phyloP scores from a whole-genome alignment of 768 basidiomycete genomes.

The Tephrocybe sp. region DNA sequence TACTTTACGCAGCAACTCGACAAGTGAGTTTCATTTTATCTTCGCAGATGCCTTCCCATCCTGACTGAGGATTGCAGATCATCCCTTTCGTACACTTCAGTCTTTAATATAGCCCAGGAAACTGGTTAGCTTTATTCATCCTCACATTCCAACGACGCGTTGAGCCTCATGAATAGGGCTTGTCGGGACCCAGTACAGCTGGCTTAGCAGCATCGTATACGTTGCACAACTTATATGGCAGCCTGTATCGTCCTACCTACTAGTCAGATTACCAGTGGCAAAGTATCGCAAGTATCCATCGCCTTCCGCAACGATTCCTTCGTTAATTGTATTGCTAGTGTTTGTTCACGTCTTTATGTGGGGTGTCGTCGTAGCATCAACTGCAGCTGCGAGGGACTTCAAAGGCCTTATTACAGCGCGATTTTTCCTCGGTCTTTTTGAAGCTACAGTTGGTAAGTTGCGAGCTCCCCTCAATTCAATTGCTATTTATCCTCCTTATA shows the following conservation, averaged over 20 bases:
- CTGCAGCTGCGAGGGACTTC: conserved; percentile 37
- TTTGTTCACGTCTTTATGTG: conserved; percentile 39
- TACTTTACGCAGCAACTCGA: conserved; percentile 44
- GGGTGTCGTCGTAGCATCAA: conserved; percentile 36
- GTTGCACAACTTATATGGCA: conserved; percentile 43
- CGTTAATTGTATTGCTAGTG: conserved; percentile 15
- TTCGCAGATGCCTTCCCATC: neutral
- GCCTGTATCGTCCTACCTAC: conserved; percentile 37
- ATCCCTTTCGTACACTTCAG: conserved; percentile 45
- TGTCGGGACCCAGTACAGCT: conserved; percentile 41
- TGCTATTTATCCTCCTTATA: conserved; percentile 31
- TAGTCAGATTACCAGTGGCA: conserved; percentile 37
- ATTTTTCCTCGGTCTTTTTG: conserved; percentile 44
- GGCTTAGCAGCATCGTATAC: conserved; percentile 42
- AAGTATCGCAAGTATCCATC: conserved; percentile 29
- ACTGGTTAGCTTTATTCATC: conserved; percentile 23
- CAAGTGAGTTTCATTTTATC: conserved; percentile 28
- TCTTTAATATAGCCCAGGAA: conserved; percentile 37
- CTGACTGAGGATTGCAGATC: conserved; percentile 23
- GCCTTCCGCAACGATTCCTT: neutral
- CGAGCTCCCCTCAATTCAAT: conserved; percentile 10
- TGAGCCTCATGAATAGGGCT: conserved; percentile 20
- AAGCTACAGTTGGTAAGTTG: conserved; percentile 39
- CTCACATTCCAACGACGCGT: neutral
- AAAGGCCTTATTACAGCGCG: conserved; percentile 36